Evolutionary conservation across 192 early-diverging fungal species (phyloP).

Genomic region (Coemansia sp.): DNA sequence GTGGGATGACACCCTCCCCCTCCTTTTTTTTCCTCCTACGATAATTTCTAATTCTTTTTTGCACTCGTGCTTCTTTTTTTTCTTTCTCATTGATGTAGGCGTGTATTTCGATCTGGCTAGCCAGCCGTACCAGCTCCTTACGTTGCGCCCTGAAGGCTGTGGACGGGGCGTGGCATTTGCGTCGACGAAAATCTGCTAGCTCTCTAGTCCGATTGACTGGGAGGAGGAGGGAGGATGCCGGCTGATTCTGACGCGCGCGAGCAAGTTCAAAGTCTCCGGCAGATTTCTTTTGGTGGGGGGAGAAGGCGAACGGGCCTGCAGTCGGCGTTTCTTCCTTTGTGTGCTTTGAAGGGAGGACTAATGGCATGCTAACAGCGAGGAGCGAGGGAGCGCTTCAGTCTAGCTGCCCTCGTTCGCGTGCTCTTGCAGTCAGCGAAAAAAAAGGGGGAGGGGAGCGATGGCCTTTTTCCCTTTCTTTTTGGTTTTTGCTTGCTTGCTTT

Average conservation of each 20-base stretch:
- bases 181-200: conserved; percentile 28
- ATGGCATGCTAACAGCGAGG: not conserved
- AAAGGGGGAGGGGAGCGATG: not conserved
- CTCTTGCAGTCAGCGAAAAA: not conserved
- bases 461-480: not conserved
- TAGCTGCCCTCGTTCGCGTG: not conserved
- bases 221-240: not conserved
- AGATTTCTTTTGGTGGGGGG: not conserved
- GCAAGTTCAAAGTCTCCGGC: conserved; percentile 1
- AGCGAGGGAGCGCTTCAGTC: not conserved
- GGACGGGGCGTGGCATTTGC: conserved; percentile 32
- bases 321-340: conserved; percentile 9
- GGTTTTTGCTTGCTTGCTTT: not conserved
- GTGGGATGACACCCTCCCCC: not conserved
- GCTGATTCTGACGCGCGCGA: not conserved
- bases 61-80: not conserved
- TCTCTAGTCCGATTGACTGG: not conserved
- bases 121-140: conserved; percentile 43
- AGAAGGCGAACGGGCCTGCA: too few relatives aligned
- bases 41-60: conserved; percentile 1
- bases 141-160: conserved; percentile 23
- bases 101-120: conserved; percentile 45
- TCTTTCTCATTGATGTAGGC: conserved; percentile 22
- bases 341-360: not conserved
- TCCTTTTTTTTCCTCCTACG: not conserved